phyloP scores from a whole-genome alignment of 305 asterid species.

The Solanum hybrid region DNA sequence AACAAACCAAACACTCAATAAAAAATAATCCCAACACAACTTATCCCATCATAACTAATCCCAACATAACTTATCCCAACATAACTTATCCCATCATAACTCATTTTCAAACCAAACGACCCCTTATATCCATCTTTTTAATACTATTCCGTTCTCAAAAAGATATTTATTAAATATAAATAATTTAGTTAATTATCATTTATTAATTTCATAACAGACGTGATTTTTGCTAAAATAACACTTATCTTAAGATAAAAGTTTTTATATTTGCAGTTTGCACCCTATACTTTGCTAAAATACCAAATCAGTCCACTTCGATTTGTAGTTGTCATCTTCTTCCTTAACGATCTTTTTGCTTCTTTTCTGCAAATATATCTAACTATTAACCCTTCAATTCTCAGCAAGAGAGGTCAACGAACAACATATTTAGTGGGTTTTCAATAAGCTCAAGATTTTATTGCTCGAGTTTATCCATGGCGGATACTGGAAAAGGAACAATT shows the following conservation, averaged over 20 bases:
- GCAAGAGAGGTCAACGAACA: background rate
- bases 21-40: too few relatives aligned
- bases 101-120: too few relatives aligned
- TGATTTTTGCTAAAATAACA: background rate
- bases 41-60: too few relatives aligned
- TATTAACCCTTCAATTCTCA: background rate
- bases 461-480: constrained; percentile 11
- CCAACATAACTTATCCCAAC: too few relatives aligned
- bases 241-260: background rate
- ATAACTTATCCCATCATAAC: too few relatives aligned
- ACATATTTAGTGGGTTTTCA: background rate
- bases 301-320: background rate
- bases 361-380: background rate
- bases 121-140: background rate
- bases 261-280: background rate
- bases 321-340: background rate
- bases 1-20: too few relatives aligned
- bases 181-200: background rate
- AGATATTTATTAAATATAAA: background rate
- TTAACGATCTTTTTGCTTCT: background rate
- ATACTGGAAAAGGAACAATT: constrained; percentile 24
- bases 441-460: background rate
- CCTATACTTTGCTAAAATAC: background rate
- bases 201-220: too few relatives aligned
- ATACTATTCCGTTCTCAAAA: background rate